Evolutionary conservation across 345 rosid genomes (phyloP).

Genomic region (Eutrema japonicum): DNA sequence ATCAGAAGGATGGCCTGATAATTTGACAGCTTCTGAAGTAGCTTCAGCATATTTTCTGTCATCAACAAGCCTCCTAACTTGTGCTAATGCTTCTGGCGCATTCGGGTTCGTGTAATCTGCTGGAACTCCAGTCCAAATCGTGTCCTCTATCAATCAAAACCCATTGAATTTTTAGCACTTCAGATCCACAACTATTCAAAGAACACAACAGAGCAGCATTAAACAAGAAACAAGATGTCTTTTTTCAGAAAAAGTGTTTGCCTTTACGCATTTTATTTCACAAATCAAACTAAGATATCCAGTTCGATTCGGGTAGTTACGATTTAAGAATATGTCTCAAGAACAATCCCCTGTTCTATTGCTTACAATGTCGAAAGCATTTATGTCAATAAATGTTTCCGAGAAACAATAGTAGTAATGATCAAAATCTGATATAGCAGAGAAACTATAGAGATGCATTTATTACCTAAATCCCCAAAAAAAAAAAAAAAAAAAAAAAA

Average conservation of each 20-base stretch:
- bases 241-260: not conserved
- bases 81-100: constrained; percentile 63
- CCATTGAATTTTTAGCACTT: not conserved
- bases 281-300: not conserved
- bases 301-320: not conserved
- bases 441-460: constrained; percentile 18
- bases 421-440: constrained; percentile 24
- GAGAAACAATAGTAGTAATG: constrained; percentile 6
- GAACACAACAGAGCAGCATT: not conserved
- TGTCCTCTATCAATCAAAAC: constrained; percentile 62
- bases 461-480: constrained; percentile 23
- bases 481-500: not conserved
- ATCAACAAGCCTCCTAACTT: constrained; percentile 75
- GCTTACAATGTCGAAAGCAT: not conserved
- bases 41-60: constrained; percentile 67
- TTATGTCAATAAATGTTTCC: not conserved
- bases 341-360: constrained; percentile 17
- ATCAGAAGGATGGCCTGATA: constrained; percentile 70
- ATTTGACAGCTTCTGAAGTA: constrained; percentile 61
- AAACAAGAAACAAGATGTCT: not conserved
- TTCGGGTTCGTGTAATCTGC: constrained; percentile 66
- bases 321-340: not conserved
- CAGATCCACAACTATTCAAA: constrained; percentile 6
- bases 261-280: not conserved
- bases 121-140: constrained; percentile 87